A percentile compares a stretch with the other conserved stretches of the same genome.
phyloP scores from a whole-genome alignment of 345 rosid genomes.

The Eucalyptus erythrocorys region DNA sequence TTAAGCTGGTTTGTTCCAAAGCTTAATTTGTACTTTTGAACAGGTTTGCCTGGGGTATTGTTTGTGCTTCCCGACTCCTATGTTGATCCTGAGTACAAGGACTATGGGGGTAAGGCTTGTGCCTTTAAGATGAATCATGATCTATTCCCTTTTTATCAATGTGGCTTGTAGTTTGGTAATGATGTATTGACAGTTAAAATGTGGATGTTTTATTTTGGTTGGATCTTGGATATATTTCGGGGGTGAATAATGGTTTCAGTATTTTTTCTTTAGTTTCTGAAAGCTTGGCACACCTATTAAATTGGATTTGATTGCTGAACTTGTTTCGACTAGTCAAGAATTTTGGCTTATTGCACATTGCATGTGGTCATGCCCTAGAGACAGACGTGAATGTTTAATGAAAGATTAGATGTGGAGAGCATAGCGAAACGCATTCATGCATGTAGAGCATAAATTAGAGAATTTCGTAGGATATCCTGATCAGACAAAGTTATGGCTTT shows the following conservation, averaged over 20 bases:
- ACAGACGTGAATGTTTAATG: not conserved
- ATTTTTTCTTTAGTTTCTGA: not conserved
- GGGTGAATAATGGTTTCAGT: not conserved
- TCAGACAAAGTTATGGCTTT: not conserved
- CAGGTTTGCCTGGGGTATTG: constrained; percentile 82
- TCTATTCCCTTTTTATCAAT: not conserved
- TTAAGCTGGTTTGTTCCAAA: not conserved
- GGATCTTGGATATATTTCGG: not conserved
- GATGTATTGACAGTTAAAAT: not conserved
- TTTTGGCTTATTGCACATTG: not conserved
- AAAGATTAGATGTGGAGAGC: not conserved
- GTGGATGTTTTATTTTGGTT: not conserved
- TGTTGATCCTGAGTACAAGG: constrained; percentile 83
- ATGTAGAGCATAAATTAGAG: not conserved
- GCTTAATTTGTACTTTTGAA: not conserved
- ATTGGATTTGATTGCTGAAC: not conserved
- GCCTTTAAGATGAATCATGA: not conserved
- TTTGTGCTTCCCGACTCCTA: constrained; percentile 94
- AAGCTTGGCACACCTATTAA: not conserved
- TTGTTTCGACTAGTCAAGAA: not conserved
- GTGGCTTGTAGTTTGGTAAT: not conserved
- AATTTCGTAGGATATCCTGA: not conserved
- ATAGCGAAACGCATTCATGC: not conserved
- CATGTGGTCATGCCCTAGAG: not conserved
- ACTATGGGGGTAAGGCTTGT: constrained; percentile 69